Conservation (phyloP, 2,329 filamentous ascomycete species). For the Arthrobotrys iridis region DNA sequence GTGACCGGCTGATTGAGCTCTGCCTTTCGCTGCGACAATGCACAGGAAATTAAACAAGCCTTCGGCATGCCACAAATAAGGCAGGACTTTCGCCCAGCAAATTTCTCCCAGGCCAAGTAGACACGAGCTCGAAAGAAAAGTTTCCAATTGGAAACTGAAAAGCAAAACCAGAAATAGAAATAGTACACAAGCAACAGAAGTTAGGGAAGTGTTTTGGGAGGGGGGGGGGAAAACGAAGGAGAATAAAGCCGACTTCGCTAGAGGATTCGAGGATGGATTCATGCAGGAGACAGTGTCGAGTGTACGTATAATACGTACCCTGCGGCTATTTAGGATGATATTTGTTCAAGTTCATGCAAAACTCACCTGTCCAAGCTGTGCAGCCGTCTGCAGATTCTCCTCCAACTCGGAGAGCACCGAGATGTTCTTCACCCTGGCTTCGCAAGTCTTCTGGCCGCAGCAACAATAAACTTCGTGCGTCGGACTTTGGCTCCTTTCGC, state of each 20-base stretch:
- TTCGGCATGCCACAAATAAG: constrained; percentile 18
- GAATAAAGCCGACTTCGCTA: neutral
- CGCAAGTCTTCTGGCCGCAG: constrained; percentile 46
- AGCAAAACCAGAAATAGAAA: neutral
- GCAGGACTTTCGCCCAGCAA: constrained; percentile 30
- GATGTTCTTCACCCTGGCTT: constrained; percentile 43
- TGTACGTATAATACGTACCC: too few species aligned
- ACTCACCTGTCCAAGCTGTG: constrained; percentile 52
- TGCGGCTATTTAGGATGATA: constrained; percentile 31
- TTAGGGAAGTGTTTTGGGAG: neutral
- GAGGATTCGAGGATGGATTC: neutral
- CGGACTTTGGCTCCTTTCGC: constrained; percentile 37
- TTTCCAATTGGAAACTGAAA: constrained; percentile 22
- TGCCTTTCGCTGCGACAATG: constrained; percentile 11
- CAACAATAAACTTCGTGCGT: constrained; percentile 49
- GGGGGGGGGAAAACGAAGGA: neutral
- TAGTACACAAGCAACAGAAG: neutral
- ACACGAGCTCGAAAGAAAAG: constrained; percentile 23
- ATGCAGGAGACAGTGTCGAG: neutral
- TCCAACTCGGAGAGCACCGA: constrained; percentile 45
- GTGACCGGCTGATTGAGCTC: neutral
- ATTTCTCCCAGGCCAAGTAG: constrained; percentile 15
- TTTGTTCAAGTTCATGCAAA: constrained; percentile 4
- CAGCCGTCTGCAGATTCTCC: constrained; percentile 51
- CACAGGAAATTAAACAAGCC: constrained; percentile 40